phyloP scores from a whole-genome alignment of 2,329 filamentous ascomycete genomes.

The Xylaria sp. region DNA sequence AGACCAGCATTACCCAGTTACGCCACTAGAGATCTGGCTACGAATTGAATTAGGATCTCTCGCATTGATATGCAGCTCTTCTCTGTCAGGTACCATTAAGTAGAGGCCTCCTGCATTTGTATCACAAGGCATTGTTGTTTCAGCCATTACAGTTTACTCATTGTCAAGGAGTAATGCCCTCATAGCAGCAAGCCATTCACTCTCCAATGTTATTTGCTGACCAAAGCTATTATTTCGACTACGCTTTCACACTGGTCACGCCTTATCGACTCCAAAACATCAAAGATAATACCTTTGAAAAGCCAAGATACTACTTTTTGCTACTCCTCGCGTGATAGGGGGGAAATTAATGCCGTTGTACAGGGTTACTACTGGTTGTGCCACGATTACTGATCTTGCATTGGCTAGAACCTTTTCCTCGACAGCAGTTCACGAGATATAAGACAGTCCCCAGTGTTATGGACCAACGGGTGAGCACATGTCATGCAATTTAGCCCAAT shows the following conservation, averaged over 20 bases:
- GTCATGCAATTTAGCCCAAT: slow-evolving; percentile 16
- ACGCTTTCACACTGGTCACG: slow-evolving; percentile 6
- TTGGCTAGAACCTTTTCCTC: slow-evolving; percentile 10
- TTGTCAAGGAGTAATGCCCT: not conserved
- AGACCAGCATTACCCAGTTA: not conserved
- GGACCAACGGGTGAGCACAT: slow-evolving; percentile 14
- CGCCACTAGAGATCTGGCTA: not conserved
- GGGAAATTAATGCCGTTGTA: slow-evolving; percentile 10
- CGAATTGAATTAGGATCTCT: not conserved
- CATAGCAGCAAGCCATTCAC: slow-evolving; percentile 5
- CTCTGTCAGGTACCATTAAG: not conserved
- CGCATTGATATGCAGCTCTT: not conserved
- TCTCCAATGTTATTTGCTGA: slow-evolving; percentile 4
- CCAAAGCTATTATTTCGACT: slow-evolving; percentile 1
- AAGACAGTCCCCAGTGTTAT: slow-evolving; percentile 10
- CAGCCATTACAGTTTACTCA: not conserved
- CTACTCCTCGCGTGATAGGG: slow-evolving; percentile 14
- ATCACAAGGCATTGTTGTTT: not conserved
- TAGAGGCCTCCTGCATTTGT: not conserved
- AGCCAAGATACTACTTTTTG: not conserved
- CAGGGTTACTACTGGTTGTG: not conserved
- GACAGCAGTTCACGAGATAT: slow-evolving; percentile 16
- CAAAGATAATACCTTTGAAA: not conserved
- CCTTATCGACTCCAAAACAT: slow-evolving; percentile 7
- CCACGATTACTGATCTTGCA: slow-evolving; percentile 8